Conservation (phyloP, 2,329 filamentous ascomycete genomes). For the Thielaviopsis ethacetica region DNA sequence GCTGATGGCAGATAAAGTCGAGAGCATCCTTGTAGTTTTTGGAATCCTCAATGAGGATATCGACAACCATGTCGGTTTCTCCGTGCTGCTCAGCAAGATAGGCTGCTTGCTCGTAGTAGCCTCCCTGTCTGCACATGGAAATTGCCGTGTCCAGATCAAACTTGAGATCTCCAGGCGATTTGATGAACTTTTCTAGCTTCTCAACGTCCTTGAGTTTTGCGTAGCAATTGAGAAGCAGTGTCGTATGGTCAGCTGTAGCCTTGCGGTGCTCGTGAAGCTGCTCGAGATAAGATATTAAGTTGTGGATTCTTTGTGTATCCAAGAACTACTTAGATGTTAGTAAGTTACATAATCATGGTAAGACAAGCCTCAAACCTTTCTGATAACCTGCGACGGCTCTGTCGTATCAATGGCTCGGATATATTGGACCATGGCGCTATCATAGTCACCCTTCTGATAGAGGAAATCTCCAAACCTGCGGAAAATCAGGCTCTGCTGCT, state of each 20-base stretch:
- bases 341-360: not conserved
- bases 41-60: conserved; percentile 90
- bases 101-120: conserved; percentile 91
- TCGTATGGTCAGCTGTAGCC: conserved; percentile 90
- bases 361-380: conserved; percentile 42
- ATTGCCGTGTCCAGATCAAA: conserved; percentile 97
- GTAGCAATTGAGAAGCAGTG: conserved; percentile 87
- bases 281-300: conserved; percentile 91
- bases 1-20: conserved; percentile 77
- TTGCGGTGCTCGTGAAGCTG: conserved; percentile 88
- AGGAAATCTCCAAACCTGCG: conserved; percentile 86
- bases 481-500: conserved; percentile 82
- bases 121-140: conserved; percentile 90
- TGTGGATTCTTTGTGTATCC: conserved; percentile 93
- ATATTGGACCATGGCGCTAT: conserved; percentile 98
- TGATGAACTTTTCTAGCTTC: conserved; percentile 93
- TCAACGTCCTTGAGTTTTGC: conserved; percentile 94
- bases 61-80: conserved; percentile 84
- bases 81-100: conserved; percentile 89
- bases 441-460: conserved; percentile 90
- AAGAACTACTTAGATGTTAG: conserved; percentile 47
- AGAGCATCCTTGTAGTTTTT: conserved; percentile 80
- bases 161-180: conserved; percentile 81
- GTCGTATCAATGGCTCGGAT: conserved; percentile 91
- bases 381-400: conserved; percentile 88